A percentile compares a stretch with the other conserved stretches of the same genome.
Evolutionary conservation across 2,329 filamentous ascomycete species (phyloP).

Genomic region (Penicillium sp.): DNA sequence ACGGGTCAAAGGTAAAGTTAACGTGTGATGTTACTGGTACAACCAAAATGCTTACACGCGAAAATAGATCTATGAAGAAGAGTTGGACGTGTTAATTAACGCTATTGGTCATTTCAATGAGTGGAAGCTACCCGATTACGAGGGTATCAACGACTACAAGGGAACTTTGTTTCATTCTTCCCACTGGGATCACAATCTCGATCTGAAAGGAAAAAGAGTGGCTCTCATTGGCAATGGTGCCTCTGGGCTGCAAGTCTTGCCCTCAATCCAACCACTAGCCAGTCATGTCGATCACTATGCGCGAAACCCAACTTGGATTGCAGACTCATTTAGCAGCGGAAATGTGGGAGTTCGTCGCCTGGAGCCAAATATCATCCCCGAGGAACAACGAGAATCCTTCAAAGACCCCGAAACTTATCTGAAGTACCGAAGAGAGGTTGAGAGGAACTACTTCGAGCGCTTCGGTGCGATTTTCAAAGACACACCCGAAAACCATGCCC

Average conservation of each 20-base stretch:
- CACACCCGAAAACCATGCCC: slow-evolving; percentile 51
- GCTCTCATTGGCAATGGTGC: slow-evolving; percentile 67
- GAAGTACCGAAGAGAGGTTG: slow-evolving; percentile 58
- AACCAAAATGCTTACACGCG: slow-evolving; percentile 19
- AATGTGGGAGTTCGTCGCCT: slow-evolving; percentile 53
- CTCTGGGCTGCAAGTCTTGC: slow-evolving; percentile 58
- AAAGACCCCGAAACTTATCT: slow-evolving; percentile 64
- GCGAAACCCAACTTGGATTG: slow-evolving; percentile 68
- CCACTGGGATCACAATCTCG: slow-evolving; percentile 59
- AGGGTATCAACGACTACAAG: slow-evolving; percentile 58
- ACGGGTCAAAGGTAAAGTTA: slow-evolving; percentile 24
- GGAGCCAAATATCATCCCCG: slow-evolving; percentile 57
- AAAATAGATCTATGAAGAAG: slow-evolving; percentile 46
- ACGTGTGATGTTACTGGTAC: neutral
- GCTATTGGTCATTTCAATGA: slow-evolving; percentile 68
- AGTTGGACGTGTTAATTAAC: slow-evolving; percentile 63
- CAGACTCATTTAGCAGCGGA: slow-evolving; percentile 59
- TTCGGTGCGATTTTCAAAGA: slow-evolving; percentile 59
- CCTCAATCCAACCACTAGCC: slow-evolving; percentile 42
- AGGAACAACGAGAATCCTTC: slow-evolving; percentile 60
- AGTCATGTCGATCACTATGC: slow-evolving; percentile 64
- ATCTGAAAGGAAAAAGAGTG: slow-evolving; percentile 51
- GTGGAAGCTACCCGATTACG: slow-evolving; percentile 64
- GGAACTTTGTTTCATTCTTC: slow-evolving; percentile 63
- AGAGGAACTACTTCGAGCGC: slow-evolving; percentile 64